A percentile compares a stretch with the other conserved stretches of the same genome.
Evolutionary conservation across 495 filamentous ascomycete genomes (phyloP).

Genomic region (Rhizodiscina lignyota): DNA sequence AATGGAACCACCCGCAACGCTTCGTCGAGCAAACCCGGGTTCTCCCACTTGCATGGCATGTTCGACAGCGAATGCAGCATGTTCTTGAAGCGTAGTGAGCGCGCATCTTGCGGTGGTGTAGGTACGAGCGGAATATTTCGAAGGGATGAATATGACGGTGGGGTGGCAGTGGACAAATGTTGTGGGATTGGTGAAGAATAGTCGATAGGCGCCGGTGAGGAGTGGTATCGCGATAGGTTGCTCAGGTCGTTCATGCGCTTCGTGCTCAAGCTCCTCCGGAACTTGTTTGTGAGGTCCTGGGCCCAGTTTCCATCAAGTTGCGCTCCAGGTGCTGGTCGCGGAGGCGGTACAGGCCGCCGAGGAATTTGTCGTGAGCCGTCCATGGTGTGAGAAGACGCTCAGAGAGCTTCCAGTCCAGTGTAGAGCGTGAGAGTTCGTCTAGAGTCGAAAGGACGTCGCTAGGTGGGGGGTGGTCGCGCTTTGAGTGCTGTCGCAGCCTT

Average conservation of each 20-base stretch:
- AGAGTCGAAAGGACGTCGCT: too few relatives aligned
- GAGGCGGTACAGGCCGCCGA: too few relatives aligned
- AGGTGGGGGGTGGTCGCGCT: too few relatives aligned
- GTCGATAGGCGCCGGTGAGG: background rate
- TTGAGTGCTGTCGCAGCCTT: too few relatives aligned
- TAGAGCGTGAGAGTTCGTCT: too few relatives aligned
- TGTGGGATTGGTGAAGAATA: conserved; percentile 7
- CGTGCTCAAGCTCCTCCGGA: conserved; percentile 54
- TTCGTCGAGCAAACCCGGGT: conserved; percentile 89
- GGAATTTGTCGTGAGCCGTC: too few relatives aligned
- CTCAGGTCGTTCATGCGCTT: conserved; percentile 65
- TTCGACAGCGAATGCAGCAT: conserved; percentile 63
- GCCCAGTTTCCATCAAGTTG: conserved; percentile 16
- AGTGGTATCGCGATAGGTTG: conserved; percentile 14
- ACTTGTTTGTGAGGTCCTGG: conserved; percentile 10
- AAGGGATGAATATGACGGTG: conserved; percentile 45
- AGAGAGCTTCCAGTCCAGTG: too few relatives aligned
- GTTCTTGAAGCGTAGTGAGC: conserved; percentile 69
- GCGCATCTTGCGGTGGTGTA: conserved; percentile 54
- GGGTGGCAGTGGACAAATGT: background rate
- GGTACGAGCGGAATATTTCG: conserved; percentile 70
- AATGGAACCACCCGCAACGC: conserved; percentile 72
- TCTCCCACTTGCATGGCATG: conserved; percentile 87
- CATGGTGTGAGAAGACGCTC: too few relatives aligned
- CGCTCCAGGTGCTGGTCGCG: too few relatives aligned